Percentiles rank a stretch among this genome's conserved stretches.
Evolutionary conservation across 2,329 filamentous ascomycete genomes (phyloP).

Genomic region (Diaporthe caulivora): DNA sequence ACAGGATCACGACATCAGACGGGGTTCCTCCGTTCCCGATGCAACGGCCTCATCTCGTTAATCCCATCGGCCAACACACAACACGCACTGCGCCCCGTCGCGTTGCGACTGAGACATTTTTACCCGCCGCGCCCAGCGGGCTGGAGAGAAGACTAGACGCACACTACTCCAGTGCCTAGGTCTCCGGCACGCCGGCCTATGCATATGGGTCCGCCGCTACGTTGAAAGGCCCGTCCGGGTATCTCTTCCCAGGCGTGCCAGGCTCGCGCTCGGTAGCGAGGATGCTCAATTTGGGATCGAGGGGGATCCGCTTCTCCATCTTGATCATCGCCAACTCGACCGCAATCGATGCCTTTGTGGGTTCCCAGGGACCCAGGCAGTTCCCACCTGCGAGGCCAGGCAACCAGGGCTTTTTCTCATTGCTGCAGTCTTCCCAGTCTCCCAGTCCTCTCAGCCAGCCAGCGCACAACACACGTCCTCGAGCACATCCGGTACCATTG

Average conservation of each 20-base stretch:
- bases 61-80: conserved; percentile 24
- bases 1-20: conserved; percentile 25
- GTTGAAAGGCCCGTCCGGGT: not conserved
- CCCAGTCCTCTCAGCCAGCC: not conserved
- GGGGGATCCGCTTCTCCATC: conserved; percentile 17
- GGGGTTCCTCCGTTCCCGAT: conserved; percentile 20
- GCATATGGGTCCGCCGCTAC: not conserved
- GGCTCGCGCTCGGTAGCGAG: conserved; percentile 6
- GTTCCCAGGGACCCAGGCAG: not conserved
- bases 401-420: not conserved
- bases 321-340: conserved; percentile 30
- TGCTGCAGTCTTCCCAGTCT: not conserved
- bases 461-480: conserved; percentile 9
- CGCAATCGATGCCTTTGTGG: conserved; percentile 12
- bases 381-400: conserved; percentile 10
- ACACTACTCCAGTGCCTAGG: not conserved
- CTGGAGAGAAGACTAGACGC: not conserved
- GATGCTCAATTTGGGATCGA: conserved; percentile 24
- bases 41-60: conserved; percentile 22
- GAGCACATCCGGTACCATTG: not conserved
- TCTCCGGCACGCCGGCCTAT: not conserved
- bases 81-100: not conserved
- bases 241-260: not conserved
- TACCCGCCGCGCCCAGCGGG: not conserved
- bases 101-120: conserved; percentile 31